These are phyloP conservation scores for Leptodontidium sp. DNA, from an alignment of 2,329 filamentous ascomycete species.

Conservation along the genomic window DNA sequence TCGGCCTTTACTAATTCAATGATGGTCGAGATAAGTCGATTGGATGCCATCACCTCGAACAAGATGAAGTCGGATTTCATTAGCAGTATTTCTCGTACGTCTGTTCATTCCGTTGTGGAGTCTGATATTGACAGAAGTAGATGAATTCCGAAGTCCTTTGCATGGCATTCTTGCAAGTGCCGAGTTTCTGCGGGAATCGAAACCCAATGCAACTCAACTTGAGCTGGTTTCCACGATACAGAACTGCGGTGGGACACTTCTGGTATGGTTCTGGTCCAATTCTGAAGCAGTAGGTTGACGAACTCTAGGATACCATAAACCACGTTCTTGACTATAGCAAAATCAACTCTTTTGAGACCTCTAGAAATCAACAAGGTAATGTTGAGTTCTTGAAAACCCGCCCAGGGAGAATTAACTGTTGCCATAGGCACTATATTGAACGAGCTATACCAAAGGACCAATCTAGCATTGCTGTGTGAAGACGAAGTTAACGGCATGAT, in stretches of 20 bases:
- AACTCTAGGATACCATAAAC: slow-evolving; percentile 56
- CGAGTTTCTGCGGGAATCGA: slow-evolving; percentile 60
- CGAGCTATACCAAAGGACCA: slow-evolving; percentile 40
- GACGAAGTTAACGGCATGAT: slow-evolving; percentile 45
- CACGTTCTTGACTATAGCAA: slow-evolving; percentile 63
- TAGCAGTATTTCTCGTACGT: slow-evolving; percentile 42
- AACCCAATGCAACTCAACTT: slow-evolving; percentile 54
- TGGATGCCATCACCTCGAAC: slow-evolving; percentile 42
- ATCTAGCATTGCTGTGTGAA: slow-evolving; percentile 44
- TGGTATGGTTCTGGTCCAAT: slow-evolving; percentile 38
- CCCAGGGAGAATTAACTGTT: background rate
- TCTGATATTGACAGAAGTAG: slow-evolving; percentile 26
- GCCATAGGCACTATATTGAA: slow-evolving; percentile 38
- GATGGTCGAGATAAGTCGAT: slow-evolving; percentile 42
- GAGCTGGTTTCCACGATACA: slow-evolving; percentile 58
- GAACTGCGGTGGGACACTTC: slow-evolving; percentile 58
- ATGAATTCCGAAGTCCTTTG: slow-evolving; percentile 43
- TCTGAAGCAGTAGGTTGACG: background rate
- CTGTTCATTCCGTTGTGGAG: too few relatives aligned
- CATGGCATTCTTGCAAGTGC: slow-evolving; percentile 61
- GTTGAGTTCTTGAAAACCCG: too few relatives aligned
- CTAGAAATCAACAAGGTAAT: slow-evolving; percentile 35
- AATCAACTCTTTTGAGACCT: slow-evolving; percentile 53
- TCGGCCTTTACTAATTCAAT: slow-evolving; percentile 42
- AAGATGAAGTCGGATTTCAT: slow-evolving; percentile 44